These are phyloP conservation scores for Phytophthora agathidicida DNA, from an alignment of 352 stramenopile genomes.

Conservation along the genomic window DNA sequence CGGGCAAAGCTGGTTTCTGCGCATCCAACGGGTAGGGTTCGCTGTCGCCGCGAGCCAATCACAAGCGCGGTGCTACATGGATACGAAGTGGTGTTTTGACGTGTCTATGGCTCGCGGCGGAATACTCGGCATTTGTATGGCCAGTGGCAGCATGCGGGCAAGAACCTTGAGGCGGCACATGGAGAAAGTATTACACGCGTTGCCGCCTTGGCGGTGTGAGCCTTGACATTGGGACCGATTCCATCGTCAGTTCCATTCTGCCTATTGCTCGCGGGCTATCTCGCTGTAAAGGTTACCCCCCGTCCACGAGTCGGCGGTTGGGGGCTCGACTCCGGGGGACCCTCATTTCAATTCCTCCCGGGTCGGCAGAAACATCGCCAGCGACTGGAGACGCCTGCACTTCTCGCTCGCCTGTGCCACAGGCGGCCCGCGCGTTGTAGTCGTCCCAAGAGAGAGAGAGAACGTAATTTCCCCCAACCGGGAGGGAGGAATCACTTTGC, in stretches of 20 bases:
- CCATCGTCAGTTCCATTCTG: neutral
- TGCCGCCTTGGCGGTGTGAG: slow-evolving; percentile 15
- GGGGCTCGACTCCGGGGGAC: neutral
- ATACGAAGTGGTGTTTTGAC: slow-evolving; percentile 21
- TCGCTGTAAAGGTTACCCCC: slow-evolving; percentile 5
- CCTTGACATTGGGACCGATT: slow-evolving; percentile 9
- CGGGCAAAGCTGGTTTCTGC: neutral
- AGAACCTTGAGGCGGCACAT: neutral
- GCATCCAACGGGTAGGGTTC: slow-evolving; percentile 22
- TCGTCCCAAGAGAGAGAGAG: slow-evolving; percentile 30
- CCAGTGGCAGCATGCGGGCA: neutral
- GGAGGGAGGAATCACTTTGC: neutral
- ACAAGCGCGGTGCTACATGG: slow-evolving; percentile 19
- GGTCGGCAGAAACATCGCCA: slow-evolving; percentile 20
- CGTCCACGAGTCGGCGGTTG: neutral
- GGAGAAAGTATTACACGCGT: slow-evolving; percentile 22
- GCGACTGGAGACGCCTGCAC: slow-evolving; percentile 9
- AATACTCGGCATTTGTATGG: slow-evolving; percentile 12
- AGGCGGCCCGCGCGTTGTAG: slow-evolving; percentile 37
- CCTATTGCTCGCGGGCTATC: neutral
- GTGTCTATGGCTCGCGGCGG: slow-evolving; percentile 21
- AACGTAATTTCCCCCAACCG: too few relatives aligned
- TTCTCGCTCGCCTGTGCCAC: slow-evolving; percentile 31
- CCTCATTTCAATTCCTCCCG: slow-evolving; percentile 37
- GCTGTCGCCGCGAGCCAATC: slow-evolving; percentile 8